These are phyloP conservation scores for Acer campestre DNA, from an alignment of 345 rosid species.

Conservation along the genomic window DNA sequence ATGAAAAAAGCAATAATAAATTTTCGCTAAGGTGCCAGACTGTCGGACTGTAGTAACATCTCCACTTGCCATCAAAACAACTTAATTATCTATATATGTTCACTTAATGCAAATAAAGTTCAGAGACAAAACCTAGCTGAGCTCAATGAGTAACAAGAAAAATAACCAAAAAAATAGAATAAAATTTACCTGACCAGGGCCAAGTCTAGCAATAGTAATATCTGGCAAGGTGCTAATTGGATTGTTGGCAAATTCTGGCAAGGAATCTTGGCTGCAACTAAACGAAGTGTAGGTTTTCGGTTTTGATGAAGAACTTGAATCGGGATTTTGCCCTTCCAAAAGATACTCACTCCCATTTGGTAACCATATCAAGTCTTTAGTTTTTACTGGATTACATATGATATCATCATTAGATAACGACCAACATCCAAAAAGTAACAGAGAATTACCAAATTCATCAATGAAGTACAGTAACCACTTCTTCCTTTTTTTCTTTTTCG, in stretches of 20 bases:
- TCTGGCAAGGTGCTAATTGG: conserved; percentile 54
- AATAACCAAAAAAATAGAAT: conserved; percentile 4
- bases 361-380: conserved; percentile 76
- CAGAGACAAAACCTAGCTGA: conserved; percentile 1
- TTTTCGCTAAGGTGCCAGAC: neutral
- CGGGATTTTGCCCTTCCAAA: conserved; percentile 50
- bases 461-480: neutral
- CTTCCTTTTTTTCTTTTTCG: neutral
- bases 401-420: conserved; percentile 1
- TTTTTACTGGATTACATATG: conserved; percentile 56
- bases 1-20: neutral
- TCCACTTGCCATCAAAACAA: neutral
- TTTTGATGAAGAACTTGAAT: conserved; percentile 44
- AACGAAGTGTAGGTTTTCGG: conserved; percentile 77
- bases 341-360: conserved; percentile 79
- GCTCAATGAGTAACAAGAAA: neutral
- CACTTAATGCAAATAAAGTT: neutral
- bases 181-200: conserved; percentile 72
- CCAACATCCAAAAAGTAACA: neutral
- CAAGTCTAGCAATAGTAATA: conserved; percentile 78
- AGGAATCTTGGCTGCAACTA: conserved; percentile 58
- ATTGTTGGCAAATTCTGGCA: conserved; percentile 57
- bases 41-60: neutral
- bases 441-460: neutral
- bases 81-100: neutral